phyloP scores from a whole-genome alignment of 805 yeast species.

The Candida ipomoeae region DNA sequence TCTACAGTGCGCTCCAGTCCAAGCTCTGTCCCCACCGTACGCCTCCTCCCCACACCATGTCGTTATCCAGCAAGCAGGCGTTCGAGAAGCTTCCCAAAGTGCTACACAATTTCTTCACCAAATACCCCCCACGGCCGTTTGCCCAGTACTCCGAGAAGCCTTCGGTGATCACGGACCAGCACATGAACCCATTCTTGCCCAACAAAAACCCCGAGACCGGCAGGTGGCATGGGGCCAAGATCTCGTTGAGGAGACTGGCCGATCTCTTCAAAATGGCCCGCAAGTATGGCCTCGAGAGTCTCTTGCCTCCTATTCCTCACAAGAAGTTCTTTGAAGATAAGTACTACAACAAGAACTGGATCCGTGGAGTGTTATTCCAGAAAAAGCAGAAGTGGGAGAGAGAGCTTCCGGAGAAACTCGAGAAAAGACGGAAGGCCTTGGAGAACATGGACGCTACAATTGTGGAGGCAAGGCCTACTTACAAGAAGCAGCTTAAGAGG shows the following conservation, averaged over 20 bases:
- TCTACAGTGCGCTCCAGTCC: neutral
- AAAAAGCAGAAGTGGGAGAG: constrained; percentile 83
- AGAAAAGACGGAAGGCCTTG: constrained; percentile 62
- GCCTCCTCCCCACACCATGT: constrained; percentile 13
- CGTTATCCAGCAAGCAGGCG: constrained; percentile 36
- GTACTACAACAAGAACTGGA: constrained; percentile 60
- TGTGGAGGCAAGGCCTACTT: constrained; percentile 52
- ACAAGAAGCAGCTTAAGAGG: constrained; percentile 38
- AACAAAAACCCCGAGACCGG: constrained; percentile 80
- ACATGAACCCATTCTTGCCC: constrained; percentile 83
- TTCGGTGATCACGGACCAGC: constrained; percentile 58
- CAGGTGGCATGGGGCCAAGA: constrained; percentile 71
- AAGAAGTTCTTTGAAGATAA: constrained; percentile 78
- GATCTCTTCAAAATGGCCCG: constrained; percentile 80
- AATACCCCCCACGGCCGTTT: constrained; percentile 83
- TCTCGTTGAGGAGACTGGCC: constrained; percentile 76
- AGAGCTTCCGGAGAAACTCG: constrained; percentile 53
- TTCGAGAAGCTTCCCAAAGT: constrained; percentile 64
- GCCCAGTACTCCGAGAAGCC: constrained; percentile 61
- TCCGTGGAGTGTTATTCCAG: constrained; percentile 73
- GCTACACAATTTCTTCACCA: constrained; percentile 69
- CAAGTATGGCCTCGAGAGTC: constrained; percentile 72
- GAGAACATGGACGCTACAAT: constrained; percentile 63
- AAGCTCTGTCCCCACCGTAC: neutral
- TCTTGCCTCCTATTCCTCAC: constrained; percentile 64